Evolutionary conservation across 2,329 filamentous ascomycete species (phyloP).

Genomic region (Pyricularia sp.): DNA sequence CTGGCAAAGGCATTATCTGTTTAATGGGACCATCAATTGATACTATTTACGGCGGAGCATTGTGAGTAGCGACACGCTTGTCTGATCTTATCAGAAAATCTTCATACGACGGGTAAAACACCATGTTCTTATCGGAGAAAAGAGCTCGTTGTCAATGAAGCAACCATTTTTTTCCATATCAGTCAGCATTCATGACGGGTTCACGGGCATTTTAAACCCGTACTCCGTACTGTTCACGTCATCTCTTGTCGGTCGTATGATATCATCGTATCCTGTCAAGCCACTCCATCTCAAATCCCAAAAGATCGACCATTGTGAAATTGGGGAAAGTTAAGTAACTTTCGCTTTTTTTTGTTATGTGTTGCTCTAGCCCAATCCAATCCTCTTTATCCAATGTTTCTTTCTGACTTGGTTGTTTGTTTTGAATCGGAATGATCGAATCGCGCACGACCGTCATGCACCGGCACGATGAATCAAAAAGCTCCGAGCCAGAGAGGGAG

Average conservation of each 20-base stretch:
- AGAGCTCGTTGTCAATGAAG: neutral
- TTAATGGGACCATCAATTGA: neutral
- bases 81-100: neutral
- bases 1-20: neutral
- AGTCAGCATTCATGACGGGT: neutral
- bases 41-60: neutral
- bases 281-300: too few species aligned
- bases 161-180: neutral
- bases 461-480: neutral
- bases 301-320: neutral
- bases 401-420: neutral
- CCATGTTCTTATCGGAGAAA: neutral
- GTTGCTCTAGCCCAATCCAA: too few species aligned
- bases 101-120: neutral
- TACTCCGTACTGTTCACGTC: neutral
- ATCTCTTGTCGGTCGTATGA: too few species aligned
- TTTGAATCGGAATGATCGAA: neutral
- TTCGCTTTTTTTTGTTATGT: too few species aligned
- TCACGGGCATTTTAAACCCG: too few species aligned
- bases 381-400: too few species aligned
- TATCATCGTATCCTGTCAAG: too few species aligned
- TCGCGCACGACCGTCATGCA: neutral
- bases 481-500: neutral
- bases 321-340: neutral
- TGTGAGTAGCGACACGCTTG: neutral